Conservation (phyloP, 176 grass and related monocot genomes). For the Pontederia paniculata region DNA sequence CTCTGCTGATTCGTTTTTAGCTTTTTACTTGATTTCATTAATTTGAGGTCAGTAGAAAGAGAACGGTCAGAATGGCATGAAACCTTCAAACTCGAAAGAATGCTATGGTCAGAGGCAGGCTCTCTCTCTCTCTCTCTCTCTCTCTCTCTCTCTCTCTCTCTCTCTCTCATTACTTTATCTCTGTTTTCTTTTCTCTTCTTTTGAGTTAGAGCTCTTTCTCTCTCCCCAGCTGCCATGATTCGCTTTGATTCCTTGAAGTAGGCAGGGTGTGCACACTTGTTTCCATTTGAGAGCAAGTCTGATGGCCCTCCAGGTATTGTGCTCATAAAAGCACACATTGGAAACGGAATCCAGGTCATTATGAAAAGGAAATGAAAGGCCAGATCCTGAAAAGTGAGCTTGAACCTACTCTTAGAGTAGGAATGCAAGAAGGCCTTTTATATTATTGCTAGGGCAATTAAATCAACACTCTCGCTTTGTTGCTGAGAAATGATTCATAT, state of each 20-base stretch:
- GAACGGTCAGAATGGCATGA: not conserved
- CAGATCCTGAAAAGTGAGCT: too few relatives aligned
- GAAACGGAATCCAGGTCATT: not conserved
- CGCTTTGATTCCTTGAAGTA: not conserved
- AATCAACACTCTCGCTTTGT: too few relatives aligned
- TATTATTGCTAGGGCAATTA: too few relatives aligned
- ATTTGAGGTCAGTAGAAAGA: not conserved
- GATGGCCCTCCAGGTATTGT: not conserved
- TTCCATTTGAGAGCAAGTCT: too few relatives aligned
- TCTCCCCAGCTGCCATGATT: not conserved
- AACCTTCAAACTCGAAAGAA: not conserved
- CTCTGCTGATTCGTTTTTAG: not conserved
- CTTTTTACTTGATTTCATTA: constrained; percentile 3
- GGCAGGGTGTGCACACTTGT: too few relatives aligned
- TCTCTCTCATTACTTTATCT: not conserved
- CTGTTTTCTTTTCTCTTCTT: not conserved
- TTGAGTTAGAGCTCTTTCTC: not conserved
- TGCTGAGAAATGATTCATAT: too few relatives aligned
- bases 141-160: not conserved
- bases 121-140: not conserved
- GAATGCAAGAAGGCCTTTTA: not conserved
- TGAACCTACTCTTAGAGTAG: not conserved
- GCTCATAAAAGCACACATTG: not conserved
- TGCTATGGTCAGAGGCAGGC: not conserved
- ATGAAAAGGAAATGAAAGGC: not conserved